Conservation (phyloP, 2,329 filamentous ascomycete species). For the Clarireedia homoeocarpa region DNA sequence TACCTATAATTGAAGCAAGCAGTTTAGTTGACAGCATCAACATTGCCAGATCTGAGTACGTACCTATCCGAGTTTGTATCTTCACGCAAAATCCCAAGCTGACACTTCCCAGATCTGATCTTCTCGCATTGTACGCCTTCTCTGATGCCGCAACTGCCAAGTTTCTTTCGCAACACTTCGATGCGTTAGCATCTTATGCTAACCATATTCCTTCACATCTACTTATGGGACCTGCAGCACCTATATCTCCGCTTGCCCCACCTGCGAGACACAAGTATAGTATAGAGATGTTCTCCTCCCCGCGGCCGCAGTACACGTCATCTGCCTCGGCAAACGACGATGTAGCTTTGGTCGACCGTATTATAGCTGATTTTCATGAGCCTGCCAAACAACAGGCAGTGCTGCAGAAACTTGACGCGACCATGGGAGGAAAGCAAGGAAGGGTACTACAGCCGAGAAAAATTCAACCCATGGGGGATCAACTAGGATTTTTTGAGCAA, state of each 20-base stretch:
- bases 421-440: no score
- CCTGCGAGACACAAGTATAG: conserved; percentile 32
- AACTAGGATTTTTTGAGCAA: conserved; percentile 42
- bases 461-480: conserved; percentile 21
- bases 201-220: conserved; percentile 51
- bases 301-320: conserved; percentile 36
- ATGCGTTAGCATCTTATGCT: conserved; percentile 39
- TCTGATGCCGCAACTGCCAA: conserved; percentile 42
- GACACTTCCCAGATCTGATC: conserved; percentile 26
- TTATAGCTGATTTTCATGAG: neutral
- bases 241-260: conserved; percentile 1
- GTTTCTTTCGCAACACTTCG: conserved; percentile 50
- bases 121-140: conserved; percentile 44
- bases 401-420: conserved; percentile 1
- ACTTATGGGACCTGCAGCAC: conserved; percentile 37
- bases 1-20: conserved; percentile 39
- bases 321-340: neutral
- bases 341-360: no score
- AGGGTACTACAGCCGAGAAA: conserved; percentile 28
- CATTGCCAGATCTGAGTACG: conserved; percentile 7
- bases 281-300: conserved; percentile 36
- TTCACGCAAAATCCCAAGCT: conserved; percentile 19
- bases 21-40: conserved; percentile 47
- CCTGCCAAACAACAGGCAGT: neutral
- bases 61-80: conserved; percentile 23